Evolutionary conservation across 169 alveolate genomes (phyloP).

Genomic region (Eimeria brunetti): DNA sequence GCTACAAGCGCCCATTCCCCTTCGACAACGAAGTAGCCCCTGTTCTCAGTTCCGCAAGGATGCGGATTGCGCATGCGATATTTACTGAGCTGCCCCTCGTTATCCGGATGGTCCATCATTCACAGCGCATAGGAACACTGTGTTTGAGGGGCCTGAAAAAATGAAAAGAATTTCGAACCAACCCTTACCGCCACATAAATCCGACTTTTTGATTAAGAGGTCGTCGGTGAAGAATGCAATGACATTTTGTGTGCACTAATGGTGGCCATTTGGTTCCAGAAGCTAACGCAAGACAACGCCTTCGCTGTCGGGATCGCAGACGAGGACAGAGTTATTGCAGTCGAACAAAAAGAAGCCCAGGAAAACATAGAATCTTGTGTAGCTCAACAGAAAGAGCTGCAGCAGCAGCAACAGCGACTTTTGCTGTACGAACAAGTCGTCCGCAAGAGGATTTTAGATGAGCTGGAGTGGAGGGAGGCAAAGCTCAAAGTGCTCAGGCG

Average conservation of each 20-base stretch:
- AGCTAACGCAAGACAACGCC: conserved; percentile 47
- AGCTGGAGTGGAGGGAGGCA: conserved; percentile 57
- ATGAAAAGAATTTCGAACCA: not conserved
- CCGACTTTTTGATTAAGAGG: not conserved
- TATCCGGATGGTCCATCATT: not conserved
- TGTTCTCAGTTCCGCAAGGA: not conserved
- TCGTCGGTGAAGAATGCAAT: not conserved
- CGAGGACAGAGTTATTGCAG: conserved; percentile 59
- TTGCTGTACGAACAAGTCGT: conserved; percentile 55
- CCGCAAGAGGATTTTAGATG: conserved; percentile 60
- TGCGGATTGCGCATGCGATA: not conserved
- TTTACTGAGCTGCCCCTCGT: not conserved
- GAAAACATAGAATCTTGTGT: conserved; percentile 30
- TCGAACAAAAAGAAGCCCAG: conserved; percentile 75
- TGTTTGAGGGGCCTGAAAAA: not conserved
- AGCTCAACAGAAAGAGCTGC: conserved; percentile 44
- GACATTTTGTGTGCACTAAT: not conserved
- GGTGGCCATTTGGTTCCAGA: conserved; percentile 33
- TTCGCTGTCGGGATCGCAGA: conserved; percentile 58
- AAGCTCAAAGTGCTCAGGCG: conserved; percentile 55
- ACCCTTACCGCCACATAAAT: not conserved
- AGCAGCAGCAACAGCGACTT: conserved; percentile 75
- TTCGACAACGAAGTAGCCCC: not conserved
- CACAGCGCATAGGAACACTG: not conserved
- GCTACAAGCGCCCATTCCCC: not conserved